Base-by-base conservation (phyloP, 1,284 basidiomycete species). In the Neolentinus lepideus region DNA sequence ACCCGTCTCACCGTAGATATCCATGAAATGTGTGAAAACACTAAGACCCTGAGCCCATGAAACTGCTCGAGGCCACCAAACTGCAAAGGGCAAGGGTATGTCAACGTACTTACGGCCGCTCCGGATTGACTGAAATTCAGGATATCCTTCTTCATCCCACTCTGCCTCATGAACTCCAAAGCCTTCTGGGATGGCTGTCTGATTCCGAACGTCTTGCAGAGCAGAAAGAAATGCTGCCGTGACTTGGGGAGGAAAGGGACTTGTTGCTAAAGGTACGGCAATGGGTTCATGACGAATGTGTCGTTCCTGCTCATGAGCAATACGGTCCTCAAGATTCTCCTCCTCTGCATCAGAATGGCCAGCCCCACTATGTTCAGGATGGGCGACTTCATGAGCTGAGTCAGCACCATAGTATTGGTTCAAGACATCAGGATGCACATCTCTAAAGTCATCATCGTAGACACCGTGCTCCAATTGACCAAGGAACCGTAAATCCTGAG, bases 401-500 rank as follows among this genome's bases (percentile, higher is more conserved):
- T 43, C 38, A 8, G 43, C 51, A 10, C 63, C 60, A 46, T 58
- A 61, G 50, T 61, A 59, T 2, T 52, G 51, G 6, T 56, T 46
- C 1, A 63, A 25, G 14, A 53, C 19, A 12, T 57, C 56, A 16
- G 57, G 58, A 31, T 62, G 48, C 6, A 61, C 26, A 38, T 46
- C 54, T 3, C 22, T 48, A 36, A 54, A 51, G 27, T 61, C 61
- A 11, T 46, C 47, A 25, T 35, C 47, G 38, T 62, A 60, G 1
- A 60, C 35, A 8, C 61, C 61, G 4, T 54, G 52, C 50, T 56
- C 29, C 10, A 36, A 51, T 46, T 64, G 58, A 1, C 68, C 67
- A 27, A 67, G 29, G 33, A 71, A 59, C 16, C 60, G 58, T 50
- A 72, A 54, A 56, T 69, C 69, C 71, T 73, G 25, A 51, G n/a